These are phyloP conservation scores for Apophysomyces trapeziformis DNA, from an alignment of 371 early-diverging fungal species.

Conservation along the genomic window DNA sequence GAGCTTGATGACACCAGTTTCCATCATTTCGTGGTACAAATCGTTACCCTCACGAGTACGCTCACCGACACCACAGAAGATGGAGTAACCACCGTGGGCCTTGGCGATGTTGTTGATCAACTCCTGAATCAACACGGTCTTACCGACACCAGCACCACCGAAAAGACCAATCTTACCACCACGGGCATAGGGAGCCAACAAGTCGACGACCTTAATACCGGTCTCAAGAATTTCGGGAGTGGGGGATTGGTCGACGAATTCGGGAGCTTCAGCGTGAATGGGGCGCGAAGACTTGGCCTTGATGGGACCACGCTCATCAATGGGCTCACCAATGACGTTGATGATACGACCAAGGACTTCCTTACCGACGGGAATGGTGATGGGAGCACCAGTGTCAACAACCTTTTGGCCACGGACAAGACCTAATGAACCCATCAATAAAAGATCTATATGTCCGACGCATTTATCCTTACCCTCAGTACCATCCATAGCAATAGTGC, in stretches of 20 bases:
- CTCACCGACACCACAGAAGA: conserved; percentile 97
- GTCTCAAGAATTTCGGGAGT: conserved; percentile 94
- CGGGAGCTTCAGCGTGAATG: conserved; percentile 92
- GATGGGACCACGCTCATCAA: conserved; percentile 98
- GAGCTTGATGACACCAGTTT: conserved; percentile 92
- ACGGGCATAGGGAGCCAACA: conserved; percentile 95
- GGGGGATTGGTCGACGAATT: conserved; percentile 93
- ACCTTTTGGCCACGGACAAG: conserved; percentile 97
- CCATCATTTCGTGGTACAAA: conserved; percentile 97
- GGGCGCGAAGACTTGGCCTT: conserved; percentile 79
- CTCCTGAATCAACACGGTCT: conserved; percentile 98
- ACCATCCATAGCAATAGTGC: conserved; percentile 97
- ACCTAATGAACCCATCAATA: conserved; percentile 58
- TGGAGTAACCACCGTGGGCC: conserved; percentile 98
- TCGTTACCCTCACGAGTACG: conserved; percentile 98
- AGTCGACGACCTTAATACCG: conserved; percentile 97
- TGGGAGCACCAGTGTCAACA: conserved; percentile 93
- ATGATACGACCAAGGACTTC: conserved; percentile 98
- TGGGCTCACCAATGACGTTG: conserved; percentile 98
- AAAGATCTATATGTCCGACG: conserved; percentile 38
- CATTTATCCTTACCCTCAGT: neutral
- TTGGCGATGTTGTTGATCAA: conserved; percentile 98
- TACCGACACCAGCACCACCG: conserved; percentile 99
- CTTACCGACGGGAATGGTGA: conserved; percentile 93
- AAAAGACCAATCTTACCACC: conserved; percentile 99